phyloP scores from a whole-genome alignment of 2,329 filamentous ascomycete genomes.

The Aspergillus thermomutatus region DNA sequence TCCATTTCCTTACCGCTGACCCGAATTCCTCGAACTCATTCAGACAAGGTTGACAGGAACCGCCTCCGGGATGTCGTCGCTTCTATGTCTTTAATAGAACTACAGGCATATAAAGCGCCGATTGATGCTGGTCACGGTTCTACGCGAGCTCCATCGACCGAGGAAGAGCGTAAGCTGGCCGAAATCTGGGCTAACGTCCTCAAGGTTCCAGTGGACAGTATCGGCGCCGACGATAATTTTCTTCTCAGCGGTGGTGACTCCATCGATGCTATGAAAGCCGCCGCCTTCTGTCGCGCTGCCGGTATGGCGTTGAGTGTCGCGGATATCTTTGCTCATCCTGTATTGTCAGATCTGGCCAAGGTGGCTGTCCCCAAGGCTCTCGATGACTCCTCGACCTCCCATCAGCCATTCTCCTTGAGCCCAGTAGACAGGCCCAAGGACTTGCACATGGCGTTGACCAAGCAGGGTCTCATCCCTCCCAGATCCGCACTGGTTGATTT shows the following conservation, averaged over 20 bases:
- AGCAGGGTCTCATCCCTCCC: background rate
- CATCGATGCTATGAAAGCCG: conserved; percentile 31
- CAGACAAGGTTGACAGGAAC: background rate
- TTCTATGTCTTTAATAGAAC: background rate
- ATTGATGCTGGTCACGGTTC: background rate
- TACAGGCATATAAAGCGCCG: background rate
- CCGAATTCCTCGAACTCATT: background rate
- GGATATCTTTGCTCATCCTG: conserved; percentile 41
- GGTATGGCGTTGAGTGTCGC: conserved; percentile 40
- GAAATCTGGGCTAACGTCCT: background rate
- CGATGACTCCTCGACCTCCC: background rate
- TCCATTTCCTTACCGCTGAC: background rate
- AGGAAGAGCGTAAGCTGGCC: background rate
- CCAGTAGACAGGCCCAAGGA: background rate
- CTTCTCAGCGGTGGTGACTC: conserved; percentile 10
- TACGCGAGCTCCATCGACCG: too few relatives aligned
- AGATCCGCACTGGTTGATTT: background rate
- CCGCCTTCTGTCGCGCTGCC: conserved; percentile 36
- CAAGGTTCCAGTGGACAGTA: background rate
- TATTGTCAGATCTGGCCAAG: conserved; percentile 7
- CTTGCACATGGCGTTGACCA: background rate
- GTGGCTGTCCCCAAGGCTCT: background rate
- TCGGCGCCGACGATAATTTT: conserved; percentile 7
- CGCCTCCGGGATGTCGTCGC: background rate
- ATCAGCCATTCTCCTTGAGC: background rate